These are phyloP conservation scores for Penicillium fuscoglaucum DNA, from an alignment of 2,329 filamentous ascomycete genomes.

Conservation along the genomic window DNA sequence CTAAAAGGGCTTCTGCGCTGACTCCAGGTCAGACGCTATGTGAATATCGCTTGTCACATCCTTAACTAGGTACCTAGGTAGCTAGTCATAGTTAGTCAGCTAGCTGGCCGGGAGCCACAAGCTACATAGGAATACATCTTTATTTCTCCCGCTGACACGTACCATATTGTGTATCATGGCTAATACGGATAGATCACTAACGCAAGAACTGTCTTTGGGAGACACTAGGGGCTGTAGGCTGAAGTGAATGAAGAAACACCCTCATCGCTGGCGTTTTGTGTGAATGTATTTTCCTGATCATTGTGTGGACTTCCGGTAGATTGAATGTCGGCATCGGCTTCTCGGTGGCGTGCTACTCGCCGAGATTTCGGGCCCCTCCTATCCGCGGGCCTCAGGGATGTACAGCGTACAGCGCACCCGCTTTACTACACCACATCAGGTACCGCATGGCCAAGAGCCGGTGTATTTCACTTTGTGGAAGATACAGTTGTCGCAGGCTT, in stretches of 20 bases:
- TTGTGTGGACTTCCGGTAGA: too few relatives aligned
- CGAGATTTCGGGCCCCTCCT: conserved; percentile 32
- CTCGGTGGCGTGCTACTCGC: conserved; percentile 8
- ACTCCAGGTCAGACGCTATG: conserved; percentile 35
- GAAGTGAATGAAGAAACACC: background rate
- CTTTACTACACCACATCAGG: conserved; percentile 25
- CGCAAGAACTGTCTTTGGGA: conserved; percentile 9
- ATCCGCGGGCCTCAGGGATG: conserved; percentile 28
- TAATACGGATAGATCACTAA: conserved; percentile 26
- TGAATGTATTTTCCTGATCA: background rate
- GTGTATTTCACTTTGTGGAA: conserved; percentile 35
- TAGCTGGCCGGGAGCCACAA: too few relatives aligned
- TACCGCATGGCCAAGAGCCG: conserved; percentile 32
- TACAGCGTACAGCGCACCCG: conserved; percentile 22
- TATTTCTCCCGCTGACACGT: too few relatives aligned
- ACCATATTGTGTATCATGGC: background rate
- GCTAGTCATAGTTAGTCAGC: too few relatives aligned
- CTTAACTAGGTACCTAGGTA: too few relatives aligned
- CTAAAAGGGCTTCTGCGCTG: conserved; percentile 21
- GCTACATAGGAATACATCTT: too few relatives aligned
- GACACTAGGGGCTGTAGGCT: background rate
- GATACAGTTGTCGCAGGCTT: too few relatives aligned
- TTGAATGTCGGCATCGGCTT: background rate
- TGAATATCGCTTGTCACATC: conserved; percentile 15
- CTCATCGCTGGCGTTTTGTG: background rate